phyloP scores from a whole-genome alignment of 2,329 filamentous ascomycete species.

The Xylaria sp. region DNA sequence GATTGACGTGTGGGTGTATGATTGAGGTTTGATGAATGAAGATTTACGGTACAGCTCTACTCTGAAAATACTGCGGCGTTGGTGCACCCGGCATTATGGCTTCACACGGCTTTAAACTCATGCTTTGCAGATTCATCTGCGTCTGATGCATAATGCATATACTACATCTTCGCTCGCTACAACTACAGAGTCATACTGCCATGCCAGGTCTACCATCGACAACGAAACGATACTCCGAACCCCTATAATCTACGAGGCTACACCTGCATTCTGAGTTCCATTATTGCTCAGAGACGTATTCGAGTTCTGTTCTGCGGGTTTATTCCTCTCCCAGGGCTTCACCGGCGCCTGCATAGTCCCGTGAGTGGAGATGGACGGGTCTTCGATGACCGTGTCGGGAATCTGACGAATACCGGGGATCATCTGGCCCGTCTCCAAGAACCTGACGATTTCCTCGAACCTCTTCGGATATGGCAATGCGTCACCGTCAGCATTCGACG shows the following conservation, averaged over 20 bases:
- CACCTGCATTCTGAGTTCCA: neutral
- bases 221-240: neutral
- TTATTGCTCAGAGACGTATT: neutral
- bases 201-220: neutral
- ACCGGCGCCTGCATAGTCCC: slow-evolving; percentile 30
- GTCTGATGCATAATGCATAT: neutral
- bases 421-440: slow-evolving; percentile 65
- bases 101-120: neutral
- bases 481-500: slow-evolving; percentile 30
- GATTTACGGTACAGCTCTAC: neutral
- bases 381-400: slow-evolving; percentile 61
- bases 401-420: slow-evolving; percentile 74
- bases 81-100: neutral
- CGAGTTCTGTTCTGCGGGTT: slow-evolving; percentile 3
- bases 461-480: slow-evolving; percentile 59
- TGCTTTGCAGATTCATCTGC: neutral
- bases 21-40: neutral
- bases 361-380: slow-evolving; percentile 40
- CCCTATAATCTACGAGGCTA: neutral
- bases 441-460: slow-evolving; percentile 69
- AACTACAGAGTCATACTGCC: neutral
- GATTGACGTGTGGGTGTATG: neutral
- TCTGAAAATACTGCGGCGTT: neutral
- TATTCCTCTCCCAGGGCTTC: slow-evolving; percentile 60
- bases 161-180: neutral